These are phyloP conservation scores for Blastocystis sp. DNA, from an alignment of 352 stramenopile genomes.

Conservation along the genomic window DNA sequence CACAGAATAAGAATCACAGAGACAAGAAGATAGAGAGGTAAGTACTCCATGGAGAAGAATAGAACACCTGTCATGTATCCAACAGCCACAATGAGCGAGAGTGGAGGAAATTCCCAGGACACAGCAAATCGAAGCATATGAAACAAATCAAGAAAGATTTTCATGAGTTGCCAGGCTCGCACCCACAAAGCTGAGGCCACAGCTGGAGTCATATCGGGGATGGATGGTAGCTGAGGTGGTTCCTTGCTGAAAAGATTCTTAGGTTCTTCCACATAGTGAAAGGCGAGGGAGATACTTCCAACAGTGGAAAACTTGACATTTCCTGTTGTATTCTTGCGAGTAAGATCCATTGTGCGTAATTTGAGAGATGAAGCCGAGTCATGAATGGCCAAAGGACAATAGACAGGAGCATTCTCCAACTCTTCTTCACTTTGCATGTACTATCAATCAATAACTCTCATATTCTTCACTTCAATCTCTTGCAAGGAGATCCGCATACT, in stretches of 20 bases:
- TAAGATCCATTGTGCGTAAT: not conserved
- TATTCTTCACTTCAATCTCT: not conserved
- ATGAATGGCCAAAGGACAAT: not conserved
- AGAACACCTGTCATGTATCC: not conserved
- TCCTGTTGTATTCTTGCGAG: not conserved
- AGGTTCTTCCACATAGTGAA: not conserved
- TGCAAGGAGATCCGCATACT: not conserved
- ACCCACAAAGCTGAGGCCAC: not conserved
- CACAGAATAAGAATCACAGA: not conserved
- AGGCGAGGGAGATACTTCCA: not conserved
- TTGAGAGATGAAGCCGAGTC: not conserved
- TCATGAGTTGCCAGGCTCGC: not conserved
- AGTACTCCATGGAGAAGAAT: not conserved
- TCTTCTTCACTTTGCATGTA: not conserved
- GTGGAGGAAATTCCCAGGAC: slow-evolving; percentile 32
- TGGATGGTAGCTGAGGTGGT: not conserved
- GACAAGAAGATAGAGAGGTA: not conserved
- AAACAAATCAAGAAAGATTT: not conserved
- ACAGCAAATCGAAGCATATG: not conserved
- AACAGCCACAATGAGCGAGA: not conserved
- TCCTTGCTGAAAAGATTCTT: not conserved
- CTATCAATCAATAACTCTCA: not conserved
- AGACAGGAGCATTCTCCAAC: not conserved
- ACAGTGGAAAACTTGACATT: not conserved
- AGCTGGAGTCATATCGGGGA: slow-evolving; percentile 3